Conservation (phyloP, 495 filamentous ascomycete genomes). For the Hypoxylon rickii region DNA sequence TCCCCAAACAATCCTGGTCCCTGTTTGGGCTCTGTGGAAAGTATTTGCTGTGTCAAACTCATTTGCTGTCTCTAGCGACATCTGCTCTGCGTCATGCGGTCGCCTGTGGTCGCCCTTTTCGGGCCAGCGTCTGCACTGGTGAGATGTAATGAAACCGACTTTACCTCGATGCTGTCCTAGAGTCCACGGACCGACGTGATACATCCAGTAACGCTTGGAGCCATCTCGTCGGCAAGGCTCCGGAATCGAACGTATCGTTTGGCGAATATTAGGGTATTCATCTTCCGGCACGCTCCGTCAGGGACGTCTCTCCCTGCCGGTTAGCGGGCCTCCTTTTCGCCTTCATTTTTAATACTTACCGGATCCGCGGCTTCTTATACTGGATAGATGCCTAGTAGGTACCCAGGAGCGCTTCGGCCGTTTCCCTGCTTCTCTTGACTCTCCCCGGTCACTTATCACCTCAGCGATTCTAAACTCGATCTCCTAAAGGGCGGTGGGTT, state of each 20-base stretch:
- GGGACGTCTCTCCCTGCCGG: constrained; percentile 17
- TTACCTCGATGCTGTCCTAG: constrained; percentile 48
- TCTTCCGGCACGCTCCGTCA: constrained; percentile 29
- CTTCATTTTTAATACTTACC: constrained; percentile 20
- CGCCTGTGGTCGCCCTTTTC: constrained; percentile 48
- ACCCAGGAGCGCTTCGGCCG: constrained; percentile 11
- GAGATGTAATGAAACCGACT: constrained; percentile 45
- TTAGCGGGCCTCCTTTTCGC: constrained; percentile 12
- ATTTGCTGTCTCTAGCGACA: constrained; percentile 48
- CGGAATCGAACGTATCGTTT: constrained; percentile 35
- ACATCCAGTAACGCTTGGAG: constrained; percentile 30
- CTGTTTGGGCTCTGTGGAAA: constrained; percentile 45
- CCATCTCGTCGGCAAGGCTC: constrained; percentile 35
- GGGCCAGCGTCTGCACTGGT: constrained; percentile 42
- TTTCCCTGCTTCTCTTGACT: constrained; percentile 15
- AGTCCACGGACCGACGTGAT: constrained; percentile 36
- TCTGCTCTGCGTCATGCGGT: constrained; percentile 50
- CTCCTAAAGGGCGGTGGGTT: constrained; percentile 51
- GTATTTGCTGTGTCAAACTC: constrained; percentile 58
- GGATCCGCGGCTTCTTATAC: constrained; percentile 17
- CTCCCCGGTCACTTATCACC: constrained; percentile 47
- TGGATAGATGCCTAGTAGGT: constrained; percentile 18
- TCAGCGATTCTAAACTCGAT: constrained; percentile 45
- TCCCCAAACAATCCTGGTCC: constrained; percentile 51
- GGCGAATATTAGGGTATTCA: constrained; percentile 17